phyloP scores from a whole-genome alignment of 352 stramenopile genomes.

The Phytopythium delawarense region DNA sequence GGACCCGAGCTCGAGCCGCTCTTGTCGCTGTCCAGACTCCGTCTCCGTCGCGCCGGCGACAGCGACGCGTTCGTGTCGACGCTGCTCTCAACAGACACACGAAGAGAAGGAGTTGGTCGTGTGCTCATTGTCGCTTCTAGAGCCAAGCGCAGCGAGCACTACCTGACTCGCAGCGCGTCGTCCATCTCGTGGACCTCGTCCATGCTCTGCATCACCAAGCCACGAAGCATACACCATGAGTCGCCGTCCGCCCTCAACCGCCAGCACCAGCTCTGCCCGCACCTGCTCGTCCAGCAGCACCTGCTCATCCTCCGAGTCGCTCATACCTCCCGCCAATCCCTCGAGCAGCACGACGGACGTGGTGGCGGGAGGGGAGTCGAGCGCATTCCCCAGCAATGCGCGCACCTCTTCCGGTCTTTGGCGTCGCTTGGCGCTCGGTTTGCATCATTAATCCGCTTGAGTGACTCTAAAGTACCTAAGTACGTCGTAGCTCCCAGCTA shows the following conservation, averaged over 20 bases:
- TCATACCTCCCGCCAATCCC: slow-evolving; percentile 22
- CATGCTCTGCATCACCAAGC: slow-evolving; percentile 55
- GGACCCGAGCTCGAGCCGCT: slow-evolving; percentile 11
- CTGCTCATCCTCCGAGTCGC: slow-evolving; percentile 56
- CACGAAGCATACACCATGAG: neutral
- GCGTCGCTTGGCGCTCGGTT: neutral
- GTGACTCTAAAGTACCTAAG: neutral
- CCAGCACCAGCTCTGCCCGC: neutral
- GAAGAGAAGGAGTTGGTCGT: too few relatives aligned
- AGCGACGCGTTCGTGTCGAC: slow-evolving; percentile 49
- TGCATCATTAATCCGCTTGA: neutral
- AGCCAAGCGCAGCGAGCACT: neutral
- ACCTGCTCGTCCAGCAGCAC: slow-evolving; percentile 49
- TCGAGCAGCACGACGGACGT: neutral
- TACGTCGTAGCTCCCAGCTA: neutral
- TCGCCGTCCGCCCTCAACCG: neutral
- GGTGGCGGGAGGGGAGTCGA: neutral
- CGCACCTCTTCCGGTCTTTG: neutral
- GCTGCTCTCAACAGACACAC: slow-evolving; percentile 14
- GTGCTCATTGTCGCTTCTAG: too few relatives aligned
- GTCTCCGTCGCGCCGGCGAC: slow-evolving; percentile 26
- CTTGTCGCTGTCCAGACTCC: slow-evolving; percentile 11
- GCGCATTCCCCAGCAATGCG: neutral
- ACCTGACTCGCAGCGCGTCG: slow-evolving; percentile 50
- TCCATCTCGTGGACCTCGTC: slow-evolving; percentile 69